Conservation (phyloP, 192 early-diverging fungal species). For the Coemansia sp. region DNA sequence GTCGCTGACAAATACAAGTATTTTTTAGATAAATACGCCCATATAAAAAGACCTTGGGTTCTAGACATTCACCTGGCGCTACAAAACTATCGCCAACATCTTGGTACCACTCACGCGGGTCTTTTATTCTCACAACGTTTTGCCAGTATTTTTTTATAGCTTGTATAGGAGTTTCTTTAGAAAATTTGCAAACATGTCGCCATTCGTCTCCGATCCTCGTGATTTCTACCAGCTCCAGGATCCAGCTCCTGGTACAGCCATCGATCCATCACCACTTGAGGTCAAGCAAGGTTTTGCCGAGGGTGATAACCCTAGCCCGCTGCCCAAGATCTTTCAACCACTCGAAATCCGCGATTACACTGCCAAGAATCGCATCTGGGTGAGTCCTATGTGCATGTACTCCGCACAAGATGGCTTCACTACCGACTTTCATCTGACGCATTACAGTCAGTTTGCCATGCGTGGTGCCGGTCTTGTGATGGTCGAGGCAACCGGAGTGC, state of each 20-base stretch:
- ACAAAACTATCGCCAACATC: background rate
- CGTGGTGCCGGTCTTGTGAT: conserved; percentile 78
- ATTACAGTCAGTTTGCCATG: conserved; percentile 67
- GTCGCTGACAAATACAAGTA: background rate
- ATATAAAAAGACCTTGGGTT: background rate
- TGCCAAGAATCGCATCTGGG: conserved; percentile 73
- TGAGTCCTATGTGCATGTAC: conserved; percentile 87
- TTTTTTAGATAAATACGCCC: background rate
- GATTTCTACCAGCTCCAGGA: conserved; percentile 35
- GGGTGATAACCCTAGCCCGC: conserved; percentile 9
- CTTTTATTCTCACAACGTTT: background rate
- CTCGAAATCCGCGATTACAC: conserved; percentile 64
- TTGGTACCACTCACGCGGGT: background rate
- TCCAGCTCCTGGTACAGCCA: conserved; percentile 31
- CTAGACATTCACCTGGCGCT: background rate
- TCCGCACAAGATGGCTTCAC: conserved; percentile 64
- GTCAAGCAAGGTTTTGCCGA: conserved; percentile 37
- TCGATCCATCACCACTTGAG: conserved; percentile 31
- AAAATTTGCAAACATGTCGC: background rate
- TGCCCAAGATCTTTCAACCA: conserved; percentile 65
- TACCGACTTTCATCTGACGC: conserved; percentile 67
- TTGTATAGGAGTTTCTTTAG: background rate
- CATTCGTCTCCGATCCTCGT: conserved; percentile 6
- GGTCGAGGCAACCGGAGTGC: conserved; percentile 74
- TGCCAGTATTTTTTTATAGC: background rate